Evolutionary conservation across 306 rosid genomes (phyloP).

Genomic region (Fagus crenata): DNA sequence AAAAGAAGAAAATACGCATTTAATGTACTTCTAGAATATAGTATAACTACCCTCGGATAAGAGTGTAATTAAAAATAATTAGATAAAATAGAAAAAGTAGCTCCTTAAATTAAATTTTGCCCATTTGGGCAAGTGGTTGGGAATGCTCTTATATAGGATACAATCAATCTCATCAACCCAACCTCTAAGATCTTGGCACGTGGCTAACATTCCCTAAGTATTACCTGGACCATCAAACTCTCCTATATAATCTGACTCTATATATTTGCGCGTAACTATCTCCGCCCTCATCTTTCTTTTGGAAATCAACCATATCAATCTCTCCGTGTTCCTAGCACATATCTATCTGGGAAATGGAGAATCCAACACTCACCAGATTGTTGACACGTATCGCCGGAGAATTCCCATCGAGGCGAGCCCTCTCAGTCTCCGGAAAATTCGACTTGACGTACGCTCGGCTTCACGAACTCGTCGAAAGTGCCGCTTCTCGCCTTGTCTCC

Average conservation of each 20-base stretch:
- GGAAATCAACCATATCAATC: too few relatives aligned
- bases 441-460: constrained; percentile 62
- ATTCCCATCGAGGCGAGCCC: constrained; percentile 60
- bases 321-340: too few relatives aligned
- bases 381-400: constrained; percentile 41
- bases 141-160: too few relatives aligned
- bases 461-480: constrained; percentile 47
- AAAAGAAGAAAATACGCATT: too few relatives aligned
- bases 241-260: not conserved
- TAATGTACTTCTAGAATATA: too few relatives aligned
- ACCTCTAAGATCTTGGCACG: not conserved
- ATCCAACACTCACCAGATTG: constrained; percentile 50
- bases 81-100: too few relatives aligned
- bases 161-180: not conserved
- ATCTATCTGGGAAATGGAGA: constrained; percentile 39
- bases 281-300: too few relatives aligned
- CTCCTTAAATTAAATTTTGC: too few relatives aligned
- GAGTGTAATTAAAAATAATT: too few relatives aligned
- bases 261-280: not conserved
- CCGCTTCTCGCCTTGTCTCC: constrained; percentile 57
- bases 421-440: constrained; percentile 61
- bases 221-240: not conserved
- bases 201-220: not conserved
- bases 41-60: too few relatives aligned
- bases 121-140: too few relatives aligned